Evolutionary conservation across 1,284 basidiomycete species (phyloP), one percentile per base, ranked within the genome.

Genomic region (Moniliella sp.): DNA sequence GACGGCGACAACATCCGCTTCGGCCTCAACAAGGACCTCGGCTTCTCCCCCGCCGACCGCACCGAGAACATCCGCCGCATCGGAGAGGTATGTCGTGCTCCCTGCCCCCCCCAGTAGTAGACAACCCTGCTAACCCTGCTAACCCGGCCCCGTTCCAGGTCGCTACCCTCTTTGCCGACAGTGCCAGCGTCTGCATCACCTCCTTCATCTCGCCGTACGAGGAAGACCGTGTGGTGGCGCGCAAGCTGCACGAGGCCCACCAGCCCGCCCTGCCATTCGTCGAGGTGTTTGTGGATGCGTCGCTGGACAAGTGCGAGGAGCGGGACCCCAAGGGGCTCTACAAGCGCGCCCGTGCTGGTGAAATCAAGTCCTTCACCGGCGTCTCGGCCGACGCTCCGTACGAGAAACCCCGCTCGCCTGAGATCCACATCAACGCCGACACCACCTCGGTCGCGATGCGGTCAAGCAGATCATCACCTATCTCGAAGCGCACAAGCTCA

Each of bases 361-460:
- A 88, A 65, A 94, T 99, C 60, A 88, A 86, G 70, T 81, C 84
- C 42, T 94, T 97, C 65, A 99, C 91, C 28, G 88, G 91, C 8
- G 78, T 99, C 57, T 86, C 82, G 21, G 21, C 7, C 7, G 21
- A 23, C n/a, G 83, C 91, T 2, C 91, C 91, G 5, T 97, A 97
- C 62, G 91, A 99, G 64, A 73, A 75, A 5, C 88, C 91, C 4
- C 67, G 69, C 36, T 66, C 66, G 11, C 75, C 88, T 25, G 91
- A 97, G 63, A 74, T 99, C 39, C 84, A 91, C 65, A 79, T 99
- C 61, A 74, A 71, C 57, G 94, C 88, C 4, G 72, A 79, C 60
- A 70, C 82, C 62, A 70, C 68, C 18, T 72, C 76, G 45, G 76
- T 97, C 28, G 67, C 25, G 74, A 77, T 35, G 75, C 80, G 32